These are phyloP conservation scores for Starmerella floris DNA, from an alignment of 805 yeast genomes.

Conservation along the genomic window DNA sequence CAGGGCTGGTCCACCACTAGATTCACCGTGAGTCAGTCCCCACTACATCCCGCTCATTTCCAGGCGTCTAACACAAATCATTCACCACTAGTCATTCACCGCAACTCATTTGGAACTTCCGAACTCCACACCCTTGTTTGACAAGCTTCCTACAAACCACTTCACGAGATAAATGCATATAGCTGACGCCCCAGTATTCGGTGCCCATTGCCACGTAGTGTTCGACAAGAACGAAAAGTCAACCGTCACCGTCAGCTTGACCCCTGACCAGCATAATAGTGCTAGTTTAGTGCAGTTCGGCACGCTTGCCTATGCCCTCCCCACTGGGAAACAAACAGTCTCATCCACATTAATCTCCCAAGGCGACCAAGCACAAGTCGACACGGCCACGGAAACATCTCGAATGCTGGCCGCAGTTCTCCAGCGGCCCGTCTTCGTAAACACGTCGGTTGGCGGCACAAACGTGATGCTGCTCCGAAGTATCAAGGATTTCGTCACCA, in stretches of 20 bases:
- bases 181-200: conserved; percentile 8
- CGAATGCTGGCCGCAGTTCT: conserved; percentile 13
- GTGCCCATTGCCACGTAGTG: conserved; percentile 14
- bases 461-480: conserved; percentile 3
- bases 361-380: conserved; percentile 11
- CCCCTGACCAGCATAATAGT: not conserved
- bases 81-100: not conserved
- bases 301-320: conserved; percentile 20
- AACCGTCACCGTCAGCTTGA: conserved; percentile 16
- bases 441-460: conserved; percentile 10
- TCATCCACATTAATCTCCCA: conserved; percentile 12
- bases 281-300: conserved; percentile 13
- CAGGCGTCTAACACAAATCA: too few relatives aligned
- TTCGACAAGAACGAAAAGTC: conserved; percentile 8
- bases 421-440: conserved; percentile 19
- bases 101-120: too few relatives aligned
- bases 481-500: conserved; percentile 2
- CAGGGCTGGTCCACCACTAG: too few relatives aligned
- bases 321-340: conserved; percentile 5
- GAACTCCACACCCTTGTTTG: too few relatives aligned
- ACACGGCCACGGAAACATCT: conserved; percentile 15
- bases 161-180: too few relatives aligned
- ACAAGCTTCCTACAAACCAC: too few relatives aligned
- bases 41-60: too few relatives aligned
- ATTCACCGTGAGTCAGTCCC: too few relatives aligned